Conservation (phyloP, 1,284 basidiomycete species). For the Caloboletus firmus region DNA sequence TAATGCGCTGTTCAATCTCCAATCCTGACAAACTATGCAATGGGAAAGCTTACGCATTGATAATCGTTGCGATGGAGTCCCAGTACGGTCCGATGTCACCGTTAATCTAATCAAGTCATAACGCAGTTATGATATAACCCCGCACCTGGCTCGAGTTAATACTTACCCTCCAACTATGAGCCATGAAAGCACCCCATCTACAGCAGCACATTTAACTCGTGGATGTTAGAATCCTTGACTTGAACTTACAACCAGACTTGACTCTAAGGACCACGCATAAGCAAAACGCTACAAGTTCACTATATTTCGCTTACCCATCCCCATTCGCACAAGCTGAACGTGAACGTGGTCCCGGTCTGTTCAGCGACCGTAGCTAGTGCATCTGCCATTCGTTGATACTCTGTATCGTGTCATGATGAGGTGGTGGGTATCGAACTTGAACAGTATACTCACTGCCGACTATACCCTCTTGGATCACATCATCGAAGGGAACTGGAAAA, state of each 20-base stretch:
- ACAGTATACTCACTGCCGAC: constrained; percentile 48
- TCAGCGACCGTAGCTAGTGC: constrained; percentile 48
- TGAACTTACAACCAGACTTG: constrained; percentile 59
- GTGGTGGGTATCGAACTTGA: not conserved
- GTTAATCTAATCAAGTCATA: constrained; percentile 16
- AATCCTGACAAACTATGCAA: not conserved
- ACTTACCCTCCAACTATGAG: constrained; percentile 52
- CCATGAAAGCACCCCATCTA: constrained; percentile 35
- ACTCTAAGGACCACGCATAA: constrained; percentile 37
- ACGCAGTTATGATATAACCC: not conserved
- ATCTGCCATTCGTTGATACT: constrained; percentile 53
- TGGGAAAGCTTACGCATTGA: constrained; percentile 34
- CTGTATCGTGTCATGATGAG: constrained; percentile 27
- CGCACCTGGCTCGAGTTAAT: too few species aligned
- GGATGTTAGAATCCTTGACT: constrained; percentile 18
- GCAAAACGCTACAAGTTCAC: not conserved
- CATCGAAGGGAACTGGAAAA: constrained; percentile 48
- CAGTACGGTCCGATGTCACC: constrained; percentile 33
- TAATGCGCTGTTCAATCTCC: constrained; percentile 15
- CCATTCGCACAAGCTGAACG: constrained; percentile 59
- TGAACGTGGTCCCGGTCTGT: constrained; percentile 44
- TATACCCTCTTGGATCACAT: constrained; percentile 50
- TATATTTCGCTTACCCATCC: constrained; percentile 44
- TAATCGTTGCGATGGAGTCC: constrained; percentile 39
- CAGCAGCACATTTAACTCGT: not conserved